phyloP scores from a whole-genome alignment of 495 filamentous ascomycete species.

The Penicillium roqueforti region DNA sequence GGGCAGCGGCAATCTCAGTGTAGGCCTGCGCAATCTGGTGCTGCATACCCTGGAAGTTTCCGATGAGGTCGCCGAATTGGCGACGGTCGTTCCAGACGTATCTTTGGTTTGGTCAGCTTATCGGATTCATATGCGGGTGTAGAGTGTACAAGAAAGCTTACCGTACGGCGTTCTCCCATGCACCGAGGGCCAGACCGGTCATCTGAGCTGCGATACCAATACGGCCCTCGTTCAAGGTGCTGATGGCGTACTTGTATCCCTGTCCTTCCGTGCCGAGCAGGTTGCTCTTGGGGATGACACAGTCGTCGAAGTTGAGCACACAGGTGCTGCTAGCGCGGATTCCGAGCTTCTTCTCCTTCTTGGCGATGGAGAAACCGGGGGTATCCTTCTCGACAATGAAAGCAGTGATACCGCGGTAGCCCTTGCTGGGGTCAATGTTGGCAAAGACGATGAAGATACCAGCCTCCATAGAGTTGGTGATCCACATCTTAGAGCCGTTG shows the following conservation, averaged over 20 bases:
- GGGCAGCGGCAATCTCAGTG: conserved; percentile 85
- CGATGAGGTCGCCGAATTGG: conserved; percentile 91
- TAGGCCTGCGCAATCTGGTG: conserved; percentile 97
- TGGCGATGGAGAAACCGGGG: conserved; percentile 89
- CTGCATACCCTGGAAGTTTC: conserved; percentile 98
- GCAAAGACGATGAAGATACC: conserved; percentile 97
- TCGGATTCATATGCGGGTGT: background rate
- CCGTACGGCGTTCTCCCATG: conserved; percentile 91
- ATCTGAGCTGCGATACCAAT: conserved; percentile 99
- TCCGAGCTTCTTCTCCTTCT: conserved; percentile 99
- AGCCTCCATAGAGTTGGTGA: conserved; percentile 92
- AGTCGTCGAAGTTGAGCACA: conserved; percentile 96
- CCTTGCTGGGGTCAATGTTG: conserved; percentile 81
- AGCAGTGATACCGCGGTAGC: conserved; percentile 93
- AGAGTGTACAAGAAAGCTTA: conserved; percentile 36
- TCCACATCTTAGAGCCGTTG: conserved; percentile 98
- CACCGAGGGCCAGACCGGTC: conserved; percentile 92
- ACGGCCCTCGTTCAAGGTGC: conserved; percentile 91
- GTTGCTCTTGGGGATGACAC: conserved; percentile 82
- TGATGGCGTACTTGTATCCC: conserved; percentile 97
- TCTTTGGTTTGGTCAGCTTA: conserved; percentile 25
- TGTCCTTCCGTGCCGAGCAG: conserved; percentile 83
- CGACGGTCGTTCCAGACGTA: conserved; percentile 97
- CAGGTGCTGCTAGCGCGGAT: conserved; percentile 95
- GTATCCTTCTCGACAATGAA: conserved; percentile 91